Evolutionary conservation across 164 flowering plant genomes (phyloP).

Genomic region (Cinnamomum chago): DNA sequence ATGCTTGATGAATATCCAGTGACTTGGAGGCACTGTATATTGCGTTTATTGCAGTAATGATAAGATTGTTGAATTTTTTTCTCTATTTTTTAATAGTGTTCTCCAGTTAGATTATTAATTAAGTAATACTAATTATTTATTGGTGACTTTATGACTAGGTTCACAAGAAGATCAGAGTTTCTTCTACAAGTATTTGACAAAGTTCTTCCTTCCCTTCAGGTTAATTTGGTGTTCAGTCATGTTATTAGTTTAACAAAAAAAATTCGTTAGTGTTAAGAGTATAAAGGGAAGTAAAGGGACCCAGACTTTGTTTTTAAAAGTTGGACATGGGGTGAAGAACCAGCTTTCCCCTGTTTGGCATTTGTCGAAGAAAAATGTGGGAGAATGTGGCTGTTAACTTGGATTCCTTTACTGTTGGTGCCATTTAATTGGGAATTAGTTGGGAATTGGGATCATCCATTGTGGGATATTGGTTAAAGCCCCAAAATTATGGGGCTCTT

Average conservation of each 20-base stretch:
- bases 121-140: background rate
- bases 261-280: background rate
- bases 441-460: no score
- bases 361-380: background rate
- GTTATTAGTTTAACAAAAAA: background rate
- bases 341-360: background rate
- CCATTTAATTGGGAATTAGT: background rate
- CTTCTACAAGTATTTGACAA: slow-evolving; percentile 41
- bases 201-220: slow-evolving; percentile 72
- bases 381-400: background rate
- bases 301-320: no score
- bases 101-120: background rate
- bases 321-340: background rate
- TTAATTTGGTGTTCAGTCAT: slow-evolving; percentile 8
- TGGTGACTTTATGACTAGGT: slow-evolving; percentile 39
- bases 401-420: background rate
- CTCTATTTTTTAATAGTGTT: background rate
- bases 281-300: no score
- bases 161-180: slow-evolving; percentile 39
- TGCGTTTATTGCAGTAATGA: background rate
- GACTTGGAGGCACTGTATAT: background rate
- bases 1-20: background rate
- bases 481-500: no score
- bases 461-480: no score
- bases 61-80: background rate